Evolutionary conservation across 2,329 filamentous ascomycete genomes (phyloP), one percentile per base, ranked within the genome.

Genomic region (Allantophomopsis lycopodina): DNA sequence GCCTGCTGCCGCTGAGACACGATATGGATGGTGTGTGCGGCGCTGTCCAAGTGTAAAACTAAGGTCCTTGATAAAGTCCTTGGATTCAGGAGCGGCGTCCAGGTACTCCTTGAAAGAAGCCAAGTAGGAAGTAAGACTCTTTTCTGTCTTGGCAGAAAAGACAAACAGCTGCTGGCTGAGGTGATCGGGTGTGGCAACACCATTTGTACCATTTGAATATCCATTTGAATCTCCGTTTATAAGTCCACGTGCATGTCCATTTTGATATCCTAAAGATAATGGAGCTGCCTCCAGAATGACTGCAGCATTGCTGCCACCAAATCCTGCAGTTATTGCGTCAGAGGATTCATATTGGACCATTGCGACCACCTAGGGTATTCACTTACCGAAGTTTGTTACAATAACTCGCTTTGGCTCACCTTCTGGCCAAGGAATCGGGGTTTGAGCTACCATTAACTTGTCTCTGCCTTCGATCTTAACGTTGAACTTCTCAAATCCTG

Each of bases 21-120:
- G 44, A 39, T 51, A 40, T n/a, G 37, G 35, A 38, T 41, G 42
- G 21, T 51, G 51, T 5, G 50, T 51, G 6, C 51, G 51, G 15
- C 54, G 47, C 44, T 55, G 49, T 13, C 51, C 52, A 4, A 57
- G 45, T 11, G 54, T 56, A 42, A 49, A 56, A 32, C 46, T 44
- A 11, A 57, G 42, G 38, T 50, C 36, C 23, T 41, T 47, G 17
- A 42, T 6, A 13, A 50, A 37, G 28, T 41, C 40, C 17, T 21
- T 35, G 12, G 42, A 39, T 31, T 50, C 42, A 32, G 49, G 48
- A 6, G 42, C 45, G n/a, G 40, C 39, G 12, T 43, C 40, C 10
- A 51, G 45, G 31, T 52, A 51, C 14, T 48, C 38, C 6, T 40
- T 37, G 28, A 54, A 53, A 35, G 46, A 50, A 28, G 44, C 31